phyloP scores from a whole-genome alignment of 805 yeast species.

The Candida takata region DNA sequence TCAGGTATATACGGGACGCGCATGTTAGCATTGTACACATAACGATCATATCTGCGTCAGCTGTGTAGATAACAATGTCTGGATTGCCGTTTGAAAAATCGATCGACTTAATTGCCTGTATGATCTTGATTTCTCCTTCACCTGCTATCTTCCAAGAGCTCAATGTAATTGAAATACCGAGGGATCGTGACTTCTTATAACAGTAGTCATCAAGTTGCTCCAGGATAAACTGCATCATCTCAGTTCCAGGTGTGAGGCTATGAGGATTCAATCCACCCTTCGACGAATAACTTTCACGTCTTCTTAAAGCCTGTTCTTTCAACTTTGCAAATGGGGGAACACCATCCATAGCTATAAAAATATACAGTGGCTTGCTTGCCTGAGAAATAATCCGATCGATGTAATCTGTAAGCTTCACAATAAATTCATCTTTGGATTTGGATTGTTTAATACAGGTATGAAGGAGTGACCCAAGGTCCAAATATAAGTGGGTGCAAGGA shows the following conservation, averaged over 20 bases:
- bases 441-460: slow-evolving; percentile 77
- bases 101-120: slow-evolving; percentile 67
- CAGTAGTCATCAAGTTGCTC: not conserved
- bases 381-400: slow-evolving; percentile 77
- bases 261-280: slow-evolving; percentile 71
- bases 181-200: not conserved
- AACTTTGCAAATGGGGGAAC: slow-evolving; percentile 95
- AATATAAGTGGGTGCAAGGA: slow-evolving; percentile 80
- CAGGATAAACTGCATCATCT: slow-evolving; percentile 53
- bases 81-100: slow-evolving; percentile 46
- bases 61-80: slow-evolving; percentile 60
- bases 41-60: slow-evolving; percentile 92
- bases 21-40: slow-evolving; percentile 79
- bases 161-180: not conserved
- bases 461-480: slow-evolving; percentile 91
- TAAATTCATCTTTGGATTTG: slow-evolving; percentile 63
- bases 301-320: slow-evolving; percentile 90
- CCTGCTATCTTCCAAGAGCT: slow-evolving; percentile 56
- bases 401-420: slow-evolving; percentile 70
- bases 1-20: slow-evolving; percentile 68
- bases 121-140: slow-evolving; percentile 95
- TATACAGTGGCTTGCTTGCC: slow-evolving; percentile 65
- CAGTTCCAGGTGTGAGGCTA: slow-evolving; percentile 92
- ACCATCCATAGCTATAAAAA: slow-evolving; percentile 94
- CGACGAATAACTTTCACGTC: slow-evolving; percentile 86